Conservation (phyloP, 2,329 filamentous ascomycete genomes). For the Fusarium sp. region DNA sequence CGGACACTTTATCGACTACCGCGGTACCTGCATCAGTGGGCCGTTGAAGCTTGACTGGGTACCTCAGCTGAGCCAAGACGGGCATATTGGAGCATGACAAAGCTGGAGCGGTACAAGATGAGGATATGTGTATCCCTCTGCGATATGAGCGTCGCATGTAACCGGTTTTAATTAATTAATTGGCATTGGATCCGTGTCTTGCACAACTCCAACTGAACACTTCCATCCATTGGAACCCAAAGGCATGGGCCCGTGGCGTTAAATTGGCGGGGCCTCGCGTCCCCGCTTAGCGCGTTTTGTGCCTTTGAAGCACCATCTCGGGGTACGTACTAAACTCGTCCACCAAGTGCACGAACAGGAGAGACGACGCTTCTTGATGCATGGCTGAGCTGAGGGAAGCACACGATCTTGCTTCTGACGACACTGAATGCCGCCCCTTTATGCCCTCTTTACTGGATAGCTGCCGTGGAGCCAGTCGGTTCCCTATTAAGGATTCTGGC, state of each 20-base stretch:
- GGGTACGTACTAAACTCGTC: neutral
- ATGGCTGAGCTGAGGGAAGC: neutral
- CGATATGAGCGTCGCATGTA: neutral
- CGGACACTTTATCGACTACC: slow-evolving; percentile 20
- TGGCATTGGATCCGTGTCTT: neutral
- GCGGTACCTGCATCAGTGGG: slow-evolving; percentile 40
- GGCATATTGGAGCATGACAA: neutral
- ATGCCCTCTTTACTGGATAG: neutral
- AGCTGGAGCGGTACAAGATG: neutral
- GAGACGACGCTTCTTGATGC: neutral
- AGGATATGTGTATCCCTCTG: neutral
- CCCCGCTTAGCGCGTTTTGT: slow-evolving; percentile 33
- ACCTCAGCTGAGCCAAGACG: neutral
- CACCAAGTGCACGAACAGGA: neutral
- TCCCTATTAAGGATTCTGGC: slow-evolving; percentile 17
- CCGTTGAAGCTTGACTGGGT: neutral
- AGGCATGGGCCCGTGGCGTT: slow-evolving; percentile 29
- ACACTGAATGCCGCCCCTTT: neutral
- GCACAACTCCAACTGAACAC: neutral
- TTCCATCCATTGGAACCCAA: slow-evolving; percentile 12
- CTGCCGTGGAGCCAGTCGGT: slow-evolving; percentile 6
- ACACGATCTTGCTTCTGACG: neutral
- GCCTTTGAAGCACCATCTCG: slow-evolving; percentile 4
- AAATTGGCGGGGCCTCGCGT: slow-evolving; percentile 33
- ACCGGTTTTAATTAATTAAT: neutral